Evolutionary conservation across 352 stramenopile species (phyloP), one percentile per base, ranked within the genome.

Genomic region (Hyaloperonospora brassicae): DNA sequence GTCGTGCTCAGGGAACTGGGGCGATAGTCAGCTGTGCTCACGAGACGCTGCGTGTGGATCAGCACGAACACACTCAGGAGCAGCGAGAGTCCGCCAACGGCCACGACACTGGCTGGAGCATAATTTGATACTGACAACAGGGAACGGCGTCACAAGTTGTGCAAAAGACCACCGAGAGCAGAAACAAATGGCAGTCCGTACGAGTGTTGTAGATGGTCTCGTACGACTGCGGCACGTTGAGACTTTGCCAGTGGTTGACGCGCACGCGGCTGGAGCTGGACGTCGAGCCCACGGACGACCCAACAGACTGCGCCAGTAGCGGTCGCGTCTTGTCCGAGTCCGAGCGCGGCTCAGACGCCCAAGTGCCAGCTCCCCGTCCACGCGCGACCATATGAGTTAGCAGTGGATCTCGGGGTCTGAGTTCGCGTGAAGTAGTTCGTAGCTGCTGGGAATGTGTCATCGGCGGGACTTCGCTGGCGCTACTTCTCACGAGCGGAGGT

Each of bases 1-100:
- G 47, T 61, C 0, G 62, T 58, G 17, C 49, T 50, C 5, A 86
- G 50, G 8, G 75, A 64, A 12, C 55, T 77, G 27, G 57, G 61
- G 2, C 72, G 72, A 14, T 87, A 59, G 24, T 68, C 67, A 11
- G 68, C 56, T 0, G 72, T 83, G 11, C 67, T 39, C 49, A 68
- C 69, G 40, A 90, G 62, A 34, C 75, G 73, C 62, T 83, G 64
- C 46, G 79, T 90, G 59, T 88, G 77, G 55, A 88, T 64, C 13
- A 90, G 60, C 56, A 90, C 79, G 8, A 87, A 47, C 27, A 87
- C 72, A 8, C 79, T 77, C 13, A 88, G 75, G 13, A 73, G 35
- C 3, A 90, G 52, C 24, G 73, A 55, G 2, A 79, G 22, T 8
- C 62, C 59, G 8, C 71, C 77, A 34, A 87, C 82, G 7, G 61